Evolutionary conservation across 1,139 yeast genomes (phyloP), one percentile per base, ranked within the genome.

Genomic region (Neolecta irregularis): DNA sequence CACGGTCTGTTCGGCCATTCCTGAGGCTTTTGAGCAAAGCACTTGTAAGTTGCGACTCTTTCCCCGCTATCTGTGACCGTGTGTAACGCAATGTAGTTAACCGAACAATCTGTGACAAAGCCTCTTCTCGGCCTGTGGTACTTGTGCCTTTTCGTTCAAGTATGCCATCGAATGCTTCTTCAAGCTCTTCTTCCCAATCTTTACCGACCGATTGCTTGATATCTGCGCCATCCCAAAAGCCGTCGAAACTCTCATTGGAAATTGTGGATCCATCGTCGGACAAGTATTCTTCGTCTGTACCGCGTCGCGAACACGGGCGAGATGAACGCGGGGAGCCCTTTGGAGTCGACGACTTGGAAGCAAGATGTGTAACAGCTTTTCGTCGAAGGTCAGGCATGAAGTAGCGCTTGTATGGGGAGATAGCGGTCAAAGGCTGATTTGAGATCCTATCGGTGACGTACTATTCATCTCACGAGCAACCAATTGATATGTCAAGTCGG

Each of bases 111-210:
- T 39, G 16, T 9, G 38, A 19, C 23, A 43, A 22, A 8, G 42
- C 41, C n/a, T 37, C 44, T 28, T 43, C 46, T 12, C 46, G 39
- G 15, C 33, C 30, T 20, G 39, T 32, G n/a, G 23, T 24, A 24
- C 38, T 43, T 9, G 41, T 30, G 20, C 34, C 30, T 25, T 44
- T 44, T 11, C 46, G 43, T 28, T 43, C 46, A 6, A 44, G 36
- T 11, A 44, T 13, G n/a, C 28, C 34, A 23, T 41, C 46, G n/a
- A 44, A 20, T 26, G 35, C 34, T 6, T 13, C 37, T 11, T 33
- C 28, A 11, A 43, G 31, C 17, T 37, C 33, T 6, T 40, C 44
- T 7, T 43, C 26, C 45, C 45, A 43, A 18, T 41, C 43, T 8
- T 35, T 25, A 32, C 38, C 43, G 11, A 30, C n/a, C n/a, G n/a